Percentiles rank a stretch among this genome's conserved stretches.
These are phyloP conservation scores for Calonectria hongkongensis DNA, from an alignment of 2,329 filamentous ascomycete genomes.

Conservation along the genomic window DNA sequence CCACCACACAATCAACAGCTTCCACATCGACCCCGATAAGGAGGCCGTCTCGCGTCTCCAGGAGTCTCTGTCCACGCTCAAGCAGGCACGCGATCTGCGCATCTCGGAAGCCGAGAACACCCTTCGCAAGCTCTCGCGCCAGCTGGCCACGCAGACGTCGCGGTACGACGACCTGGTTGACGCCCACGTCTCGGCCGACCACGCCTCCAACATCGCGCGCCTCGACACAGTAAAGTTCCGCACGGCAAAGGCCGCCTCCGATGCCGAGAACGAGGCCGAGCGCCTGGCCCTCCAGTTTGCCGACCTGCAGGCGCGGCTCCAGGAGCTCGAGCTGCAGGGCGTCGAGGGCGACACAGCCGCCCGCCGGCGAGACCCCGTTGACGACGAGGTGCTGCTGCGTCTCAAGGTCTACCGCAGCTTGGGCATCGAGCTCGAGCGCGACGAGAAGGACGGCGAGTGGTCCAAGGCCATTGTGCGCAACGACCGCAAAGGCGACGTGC, in stretches of 20 bases:
- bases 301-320: conserved; percentile 83
- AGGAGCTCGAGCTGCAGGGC: conserved; percentile 90
- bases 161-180: conserved; percentile 86
- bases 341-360: conserved; percentile 78
- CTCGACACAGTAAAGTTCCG: conserved; percentile 97
- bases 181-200: conserved; percentile 84
- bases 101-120: conserved; percentile 81
- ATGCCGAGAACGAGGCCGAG: conserved; percentile 96
- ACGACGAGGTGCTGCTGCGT: conserved; percentile 82
- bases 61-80: conserved; percentile 88
- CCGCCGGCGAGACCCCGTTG: conserved; percentile 67
- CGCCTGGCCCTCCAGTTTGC: conserved; percentile 87
- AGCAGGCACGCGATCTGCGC: conserved; percentile 87
- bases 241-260: conserved; percentile 91
- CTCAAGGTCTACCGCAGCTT: conserved; percentile 93
- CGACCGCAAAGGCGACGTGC: conserved; percentile 90
- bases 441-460: conserved; percentile 85
- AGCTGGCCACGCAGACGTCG: conserved; percentile 82
- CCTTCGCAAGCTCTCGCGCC: conserved; percentile 83
- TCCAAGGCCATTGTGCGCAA: conserved; percentile 90
- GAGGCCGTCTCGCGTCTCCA: conserved; percentile 87
- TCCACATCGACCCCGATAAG: conserved; percentile 95
- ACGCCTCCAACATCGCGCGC: conserved; percentile 88
- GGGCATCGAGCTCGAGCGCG: conserved; percentile 90
- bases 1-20: conserved; percentile 92